These are phyloP conservation scores for Rhynchospora breviuscula DNA, from an alignment of 176 grass and related monocot genomes.

Conservation along the genomic window DNA sequence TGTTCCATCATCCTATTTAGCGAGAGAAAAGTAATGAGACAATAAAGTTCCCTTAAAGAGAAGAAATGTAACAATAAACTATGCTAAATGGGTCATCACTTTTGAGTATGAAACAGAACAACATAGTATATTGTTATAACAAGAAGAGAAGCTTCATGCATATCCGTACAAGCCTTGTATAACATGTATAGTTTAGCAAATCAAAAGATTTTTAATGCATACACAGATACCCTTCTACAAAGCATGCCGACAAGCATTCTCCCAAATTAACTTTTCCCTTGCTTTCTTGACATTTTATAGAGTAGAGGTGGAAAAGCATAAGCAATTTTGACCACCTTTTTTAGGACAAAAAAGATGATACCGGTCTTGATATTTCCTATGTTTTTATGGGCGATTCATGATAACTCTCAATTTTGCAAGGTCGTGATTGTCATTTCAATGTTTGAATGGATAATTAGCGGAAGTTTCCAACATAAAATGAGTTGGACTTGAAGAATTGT, in stretches of 20 bases:
- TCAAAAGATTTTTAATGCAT: not conserved
- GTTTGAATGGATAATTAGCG: not conserved
- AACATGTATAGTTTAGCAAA: not conserved
- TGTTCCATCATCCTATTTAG: conserved; percentile 92
- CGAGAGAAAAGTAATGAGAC: not conserved
- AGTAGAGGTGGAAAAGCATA: not conserved
- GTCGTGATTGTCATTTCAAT: not conserved
- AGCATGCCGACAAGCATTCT: not conserved
- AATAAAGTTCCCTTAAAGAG: not conserved
- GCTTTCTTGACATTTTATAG: not conserved
- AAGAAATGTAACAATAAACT: not conserved
- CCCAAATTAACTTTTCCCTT: too few relatives aligned
- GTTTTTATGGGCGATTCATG: not conserved
- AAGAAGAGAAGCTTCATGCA: not conserved
- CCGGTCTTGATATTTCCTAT: not conserved
- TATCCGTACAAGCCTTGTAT: not conserved
- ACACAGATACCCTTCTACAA: not conserved
- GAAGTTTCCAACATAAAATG: not conserved
- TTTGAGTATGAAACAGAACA: not conserved
- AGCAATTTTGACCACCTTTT: not conserved
- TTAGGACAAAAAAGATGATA: not conserved
- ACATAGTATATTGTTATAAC: not conserved
- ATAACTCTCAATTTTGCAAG: not conserved
- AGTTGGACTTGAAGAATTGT: not conserved
- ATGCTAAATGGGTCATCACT: not conserved